Conservation (phyloP, 371 early-diverging fungal species). For the Mycotypha africana region DNA sequence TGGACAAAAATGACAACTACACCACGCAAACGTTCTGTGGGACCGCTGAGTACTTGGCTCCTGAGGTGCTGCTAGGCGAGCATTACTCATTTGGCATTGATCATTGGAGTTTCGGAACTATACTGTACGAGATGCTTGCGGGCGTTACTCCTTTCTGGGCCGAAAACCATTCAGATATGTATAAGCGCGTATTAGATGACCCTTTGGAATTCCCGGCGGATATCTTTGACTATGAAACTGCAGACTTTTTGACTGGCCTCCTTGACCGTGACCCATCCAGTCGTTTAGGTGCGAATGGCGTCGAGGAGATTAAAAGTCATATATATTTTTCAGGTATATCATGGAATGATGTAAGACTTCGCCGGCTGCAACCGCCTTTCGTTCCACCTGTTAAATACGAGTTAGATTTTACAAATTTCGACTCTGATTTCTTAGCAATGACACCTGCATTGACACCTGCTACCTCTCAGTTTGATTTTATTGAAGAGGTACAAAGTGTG, state of each 20-base stretch:
- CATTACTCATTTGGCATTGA: constrained; percentile 88
- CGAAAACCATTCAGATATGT: constrained; percentile 76
- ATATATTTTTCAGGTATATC: constrained; percentile 62
- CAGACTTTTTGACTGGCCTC: constrained; percentile 53
- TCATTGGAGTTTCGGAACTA: constrained; percentile 95
- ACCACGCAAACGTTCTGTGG: constrained; percentile 92
- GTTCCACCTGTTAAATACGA: constrained; percentile 48
- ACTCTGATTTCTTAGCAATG: constrained; percentile 41
- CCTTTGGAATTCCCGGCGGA: constrained; percentile 69
- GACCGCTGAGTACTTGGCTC: constrained; percentile 89
- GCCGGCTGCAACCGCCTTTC: constrained; percentile 50
- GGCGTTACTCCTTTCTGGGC: constrained; percentile 80
- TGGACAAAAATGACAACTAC: constrained; percentile 21
- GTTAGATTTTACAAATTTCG: constrained; percentile 64
- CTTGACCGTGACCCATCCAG: constrained; percentile 60
- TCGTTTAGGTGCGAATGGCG: constrained; percentile 60
- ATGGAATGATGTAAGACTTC: constrained; percentile 65
- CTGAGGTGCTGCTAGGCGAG: constrained; percentile 81
- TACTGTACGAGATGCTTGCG: constrained; percentile 81
- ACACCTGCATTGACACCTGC: constrained; percentile 43
- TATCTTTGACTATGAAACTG: constrained; percentile 50
- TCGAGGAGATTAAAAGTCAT: constrained; percentile 62
- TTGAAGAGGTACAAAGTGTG: constrained; percentile 46
- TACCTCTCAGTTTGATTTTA: constrained; percentile 36
- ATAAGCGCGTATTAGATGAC: constrained; percentile 73